Conservation (phyloP, 192 early-diverging fungal genomes). For the Umbelopsis sp. region DNA sequence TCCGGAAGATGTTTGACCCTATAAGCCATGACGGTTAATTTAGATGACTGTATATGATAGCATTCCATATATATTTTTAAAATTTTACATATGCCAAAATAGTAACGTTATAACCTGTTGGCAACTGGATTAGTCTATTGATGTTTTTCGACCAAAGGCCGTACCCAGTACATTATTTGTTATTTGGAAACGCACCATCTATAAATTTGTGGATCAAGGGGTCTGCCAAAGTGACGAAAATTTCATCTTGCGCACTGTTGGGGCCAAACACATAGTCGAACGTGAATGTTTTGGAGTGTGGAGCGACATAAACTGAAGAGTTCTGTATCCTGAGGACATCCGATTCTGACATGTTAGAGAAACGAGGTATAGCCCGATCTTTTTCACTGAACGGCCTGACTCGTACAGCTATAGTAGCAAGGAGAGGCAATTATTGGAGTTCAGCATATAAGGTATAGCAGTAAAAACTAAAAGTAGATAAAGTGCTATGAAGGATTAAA, state of each 20-base stretch:
- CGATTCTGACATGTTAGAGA: slow-evolving; percentile 34
- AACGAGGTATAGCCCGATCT: slow-evolving; percentile 39
- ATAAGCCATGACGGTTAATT: not conserved
- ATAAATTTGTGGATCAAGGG: slow-evolving; percentile 38
- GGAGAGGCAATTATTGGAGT: not conserved
- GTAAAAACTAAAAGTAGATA: not conserved
- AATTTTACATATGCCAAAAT: slow-evolving; percentile 79
- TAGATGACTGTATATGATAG: not conserved
- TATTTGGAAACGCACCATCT: slow-evolving; percentile 25
- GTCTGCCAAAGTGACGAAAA: slow-evolving; percentile 30
- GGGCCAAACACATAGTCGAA: slow-evolving; percentile 43
- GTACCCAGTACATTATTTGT: not conserved
- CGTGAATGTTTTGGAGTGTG: slow-evolving; percentile 36
- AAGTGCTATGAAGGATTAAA: no score
- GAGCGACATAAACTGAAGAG: slow-evolving; percentile 33
- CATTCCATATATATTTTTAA: not conserved
- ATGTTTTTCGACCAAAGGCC: not conserved
- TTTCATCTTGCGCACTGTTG: slow-evolving; percentile 33
- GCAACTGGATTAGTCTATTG: not conserved
- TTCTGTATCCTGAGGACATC: slow-evolving; percentile 35
- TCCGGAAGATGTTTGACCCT: slow-evolving; percentile 89
- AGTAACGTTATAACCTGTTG: slow-evolving; percentile 93
- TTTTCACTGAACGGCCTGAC: slow-evolving; percentile 35
- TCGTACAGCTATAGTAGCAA: slow-evolving; percentile 30
- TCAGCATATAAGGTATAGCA: not conserved